These are phyloP conservation scores for Phytophthora sp. DNA, from an alignment of 352 stramenopile genomes.

Conservation along the genomic window DNA sequence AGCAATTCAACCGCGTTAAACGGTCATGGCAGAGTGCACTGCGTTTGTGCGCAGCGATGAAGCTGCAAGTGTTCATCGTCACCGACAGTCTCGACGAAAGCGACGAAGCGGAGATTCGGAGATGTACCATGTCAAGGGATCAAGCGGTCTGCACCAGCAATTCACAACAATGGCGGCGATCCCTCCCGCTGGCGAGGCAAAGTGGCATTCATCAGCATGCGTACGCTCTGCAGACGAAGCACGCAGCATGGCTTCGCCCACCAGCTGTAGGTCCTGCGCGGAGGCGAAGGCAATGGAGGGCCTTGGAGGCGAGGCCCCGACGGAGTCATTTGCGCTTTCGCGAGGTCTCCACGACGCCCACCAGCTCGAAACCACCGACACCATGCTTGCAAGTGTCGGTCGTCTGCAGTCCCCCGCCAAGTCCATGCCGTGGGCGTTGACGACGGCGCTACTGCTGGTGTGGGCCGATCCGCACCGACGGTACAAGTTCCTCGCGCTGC, in stretches of 20 bases:
- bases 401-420: conserved; percentile 8
- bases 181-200: conserved; percentile 6
- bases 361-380: background rate
- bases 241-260: conserved; percentile 27
- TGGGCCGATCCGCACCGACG: conserved; percentile 20
- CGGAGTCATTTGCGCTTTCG: conserved; percentile 21
- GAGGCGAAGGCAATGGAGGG: conserved; percentile 3
- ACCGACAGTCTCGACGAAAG: no score
- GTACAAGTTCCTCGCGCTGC: conserved; percentile 16
- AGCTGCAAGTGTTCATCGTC: no score
- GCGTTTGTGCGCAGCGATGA: no score
- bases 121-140: background rate
- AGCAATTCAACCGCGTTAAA: no score
- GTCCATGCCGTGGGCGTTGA: conserved; percentile 13
- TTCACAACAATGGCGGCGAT: background rate
- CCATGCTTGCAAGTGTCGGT: conserved; percentile 19
- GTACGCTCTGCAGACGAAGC: conserved; percentile 29
- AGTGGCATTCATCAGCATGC: conserved; percentile 25
- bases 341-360: conserved; percentile 8
- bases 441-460: conserved; percentile 10
- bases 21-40: no score
- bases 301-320: background rate
- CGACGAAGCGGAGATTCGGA: no score
- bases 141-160: background rate
- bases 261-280: conserved; percentile 14